Percentiles rank a stretch among this genome's conserved stretches.
phyloP scores from a whole-genome alignment of 805 yeast genomes.

The Candida tammaniensis region DNA sequence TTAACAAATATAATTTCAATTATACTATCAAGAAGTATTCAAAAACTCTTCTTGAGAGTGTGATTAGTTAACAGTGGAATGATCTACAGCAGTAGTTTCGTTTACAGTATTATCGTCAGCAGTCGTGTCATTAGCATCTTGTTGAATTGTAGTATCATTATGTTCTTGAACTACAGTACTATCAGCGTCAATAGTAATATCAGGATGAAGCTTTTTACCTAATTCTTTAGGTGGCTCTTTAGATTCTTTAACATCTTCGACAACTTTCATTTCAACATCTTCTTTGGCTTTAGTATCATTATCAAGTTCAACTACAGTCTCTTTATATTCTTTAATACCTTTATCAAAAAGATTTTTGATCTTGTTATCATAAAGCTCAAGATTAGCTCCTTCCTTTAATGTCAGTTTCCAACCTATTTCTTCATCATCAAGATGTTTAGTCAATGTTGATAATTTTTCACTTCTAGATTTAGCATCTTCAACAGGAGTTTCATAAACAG shows the following conservation, averaged over 20 bases:
- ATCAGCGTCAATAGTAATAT: slow-evolving; percentile 38
- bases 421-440: slow-evolving; percentile 46
- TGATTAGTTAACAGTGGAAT: slow-evolving; percentile 4
- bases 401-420: slow-evolving; percentile 53
- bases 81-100: slow-evolving; percentile 11
- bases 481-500: slow-evolving; percentile 42
- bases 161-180: slow-evolving; percentile 45
- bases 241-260: slow-evolving; percentile 5
- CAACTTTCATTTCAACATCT: slow-evolving; percentile 12
- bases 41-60: neutral
- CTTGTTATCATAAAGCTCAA: slow-evolving; percentile 22
- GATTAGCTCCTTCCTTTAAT: slow-evolving; percentile 32
- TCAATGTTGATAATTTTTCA: slow-evolving; percentile 32
- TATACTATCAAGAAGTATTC: neutral
- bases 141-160: slow-evolving; percentile 47
- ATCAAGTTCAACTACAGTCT: slow-evolving; percentile 11
- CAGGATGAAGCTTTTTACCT: slow-evolving; percentile 11
- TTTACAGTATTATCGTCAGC: slow-evolving; percentile 38
- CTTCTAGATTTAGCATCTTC: slow-evolving; percentile 20
- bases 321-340: slow-evolving; percentile 36
- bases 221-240: slow-evolving; percentile 17
- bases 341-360: slow-evolving; percentile 32
- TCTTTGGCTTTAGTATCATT: slow-evolving; percentile 9
- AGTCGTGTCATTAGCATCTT: slow-evolving; percentile 48
- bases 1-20: slow-evolving; percentile 5